Percentiles rank a stretch among this genome's conserved stretches.
Evolutionary conservation across 352 stramenopile genomes (phyloP).

Genomic region (Globisporangium ultimum): DNA sequence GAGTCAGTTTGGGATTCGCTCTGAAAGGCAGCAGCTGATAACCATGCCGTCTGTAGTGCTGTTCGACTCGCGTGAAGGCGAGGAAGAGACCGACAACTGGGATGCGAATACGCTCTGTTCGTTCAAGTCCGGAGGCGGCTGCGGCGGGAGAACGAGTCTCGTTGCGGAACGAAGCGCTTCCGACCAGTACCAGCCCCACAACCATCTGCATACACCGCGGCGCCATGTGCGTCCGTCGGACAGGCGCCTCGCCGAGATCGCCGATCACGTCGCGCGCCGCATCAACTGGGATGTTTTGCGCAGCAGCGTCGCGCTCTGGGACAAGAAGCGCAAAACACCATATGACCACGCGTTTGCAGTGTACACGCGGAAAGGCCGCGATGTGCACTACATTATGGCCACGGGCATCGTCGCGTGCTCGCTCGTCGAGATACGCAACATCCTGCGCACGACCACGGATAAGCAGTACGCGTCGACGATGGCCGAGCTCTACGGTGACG

Average conservation of each 20-base stretch:
- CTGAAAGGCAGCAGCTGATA: too few species aligned
- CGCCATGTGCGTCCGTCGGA: slow-evolving; percentile 48
- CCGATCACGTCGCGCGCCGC: slow-evolving; percentile 15
- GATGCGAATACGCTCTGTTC: too few species aligned
- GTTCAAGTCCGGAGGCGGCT: too few species aligned
- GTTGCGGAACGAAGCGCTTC: too few species aligned
- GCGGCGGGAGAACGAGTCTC: too few species aligned
- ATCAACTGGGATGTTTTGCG: slow-evolving; percentile 30
- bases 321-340: slow-evolving; percentile 11
- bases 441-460: slow-evolving; percentile 18
- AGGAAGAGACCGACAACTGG: too few species aligned
- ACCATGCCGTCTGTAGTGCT: too few species aligned
- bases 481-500: slow-evolving; percentile 24
- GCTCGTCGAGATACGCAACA: slow-evolving; percentile 25
- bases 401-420: slow-evolving; percentile 27
- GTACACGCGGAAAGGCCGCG: slow-evolving; percentile 12
- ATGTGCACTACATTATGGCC: slow-evolving; percentile 7
- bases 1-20: too few species aligned
- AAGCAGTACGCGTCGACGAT: slow-evolving; percentile 23
- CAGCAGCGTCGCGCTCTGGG: slow-evolving; percentile 16
- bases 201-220: slow-evolving; percentile 4
- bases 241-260: slow-evolving; percentile 35
- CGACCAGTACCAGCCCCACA: too few species aligned
- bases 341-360: slow-evolving; percentile 9
- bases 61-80: too few species aligned